phyloP scores from a whole-genome alignment of 2,329 filamentous ascomycete species.

The Coleophoma crateriformis region DNA sequence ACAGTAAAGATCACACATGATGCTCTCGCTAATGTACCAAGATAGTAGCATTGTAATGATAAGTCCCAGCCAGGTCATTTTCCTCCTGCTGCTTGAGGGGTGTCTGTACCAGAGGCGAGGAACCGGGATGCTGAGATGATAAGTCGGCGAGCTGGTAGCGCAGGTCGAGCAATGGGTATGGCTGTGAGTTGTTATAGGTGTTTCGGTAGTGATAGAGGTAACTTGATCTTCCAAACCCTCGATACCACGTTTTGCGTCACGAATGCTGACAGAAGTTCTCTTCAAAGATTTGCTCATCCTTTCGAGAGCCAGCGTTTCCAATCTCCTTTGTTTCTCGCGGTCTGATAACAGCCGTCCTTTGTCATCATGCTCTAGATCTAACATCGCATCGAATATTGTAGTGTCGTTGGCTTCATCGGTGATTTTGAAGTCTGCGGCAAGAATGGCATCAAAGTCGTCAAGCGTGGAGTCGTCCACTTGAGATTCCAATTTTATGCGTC shows the following conservation, averaged over 20 bases:
- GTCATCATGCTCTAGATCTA: constrained; percentile 15
- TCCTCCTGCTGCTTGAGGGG: constrained; percentile 7
- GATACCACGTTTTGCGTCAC: constrained; percentile 51
- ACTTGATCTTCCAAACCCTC: constrained; percentile 50
- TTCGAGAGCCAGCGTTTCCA: constrained; percentile 37
- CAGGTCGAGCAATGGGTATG: background rate
- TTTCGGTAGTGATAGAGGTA: constrained; percentile 24
- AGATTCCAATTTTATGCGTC: constrained; percentile 18
- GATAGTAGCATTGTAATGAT: constrained; percentile 32
- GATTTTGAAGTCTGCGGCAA: constrained; percentile 3
- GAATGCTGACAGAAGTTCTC: constrained; percentile 45
- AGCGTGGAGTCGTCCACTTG: constrained; percentile 23
- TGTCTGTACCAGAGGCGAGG: constrained; percentile 10
- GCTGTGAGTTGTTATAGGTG: constrained; percentile 5
- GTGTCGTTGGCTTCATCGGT: constrained; percentile 1
- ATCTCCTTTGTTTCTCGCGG: constrained; percentile 22
- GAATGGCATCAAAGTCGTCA: constrained; percentile 14
- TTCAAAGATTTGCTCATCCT: constrained; percentile 48
- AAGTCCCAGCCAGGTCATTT: constrained; percentile 21
- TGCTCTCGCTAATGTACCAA: constrained; percentile 51
- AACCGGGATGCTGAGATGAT: constrained; percentile 15
- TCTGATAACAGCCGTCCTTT: constrained; percentile 12
- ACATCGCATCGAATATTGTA: constrained; percentile 3
- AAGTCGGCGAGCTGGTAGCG: background rate
- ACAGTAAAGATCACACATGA: constrained; percentile 49